Base-by-base conservation (phyloP, 495 filamentous ascomycete species). In the Mytilinidion resinicola region DNA sequence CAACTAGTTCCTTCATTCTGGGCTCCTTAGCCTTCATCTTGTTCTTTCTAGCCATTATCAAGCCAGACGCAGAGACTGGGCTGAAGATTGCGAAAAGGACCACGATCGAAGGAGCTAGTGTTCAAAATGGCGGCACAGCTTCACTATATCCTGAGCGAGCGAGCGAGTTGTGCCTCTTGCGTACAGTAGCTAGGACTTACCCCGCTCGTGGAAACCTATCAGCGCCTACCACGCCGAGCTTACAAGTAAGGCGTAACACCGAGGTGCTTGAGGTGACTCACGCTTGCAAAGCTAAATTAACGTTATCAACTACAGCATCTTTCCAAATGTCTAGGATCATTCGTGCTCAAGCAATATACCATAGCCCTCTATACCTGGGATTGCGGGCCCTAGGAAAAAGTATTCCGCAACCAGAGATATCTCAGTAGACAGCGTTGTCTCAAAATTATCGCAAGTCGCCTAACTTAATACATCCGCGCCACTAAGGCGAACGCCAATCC, bases 161-260 rank as follows among this genome's bases (percentile, higher is more conserved):
- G n/a, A n/a, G n/a, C n/a, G n/a, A 17, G 52, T 25, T 37, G 33
- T 33, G 36, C 51, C 25, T 36, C 38, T 3, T 3, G 4, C 9
- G 14, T 36, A 36, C 9, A 17, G 35, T 38, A 33, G 51, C 19
- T n/a, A n/a, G n/a, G 38, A 37, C 51, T 36, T 53, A 53, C 51
- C 51, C 25, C 25, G 51, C 52, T 17, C n/a, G 25, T 43, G 52
- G 12, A 55, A 43, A 42, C 34, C 52, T 41, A 1, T 55, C 43
- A 55, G 52, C 52, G 17, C 19, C 52, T 20, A 55, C 35, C 52
- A 42, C 52, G 20, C 39, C 52, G 43, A 41, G 9, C 52, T 39
- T 39, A 14, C 37, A 39, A 9, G 14, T 39, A 8, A 39, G 37
- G 8, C 14, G 37, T 39, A n/a, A n/a, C n/a, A n/a, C n/a, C n/a